These are phyloP conservation scores for Acanthamoeba lenticulata DNA, from an alignment of 208 protist genomes.

Conservation along the genomic window DNA sequence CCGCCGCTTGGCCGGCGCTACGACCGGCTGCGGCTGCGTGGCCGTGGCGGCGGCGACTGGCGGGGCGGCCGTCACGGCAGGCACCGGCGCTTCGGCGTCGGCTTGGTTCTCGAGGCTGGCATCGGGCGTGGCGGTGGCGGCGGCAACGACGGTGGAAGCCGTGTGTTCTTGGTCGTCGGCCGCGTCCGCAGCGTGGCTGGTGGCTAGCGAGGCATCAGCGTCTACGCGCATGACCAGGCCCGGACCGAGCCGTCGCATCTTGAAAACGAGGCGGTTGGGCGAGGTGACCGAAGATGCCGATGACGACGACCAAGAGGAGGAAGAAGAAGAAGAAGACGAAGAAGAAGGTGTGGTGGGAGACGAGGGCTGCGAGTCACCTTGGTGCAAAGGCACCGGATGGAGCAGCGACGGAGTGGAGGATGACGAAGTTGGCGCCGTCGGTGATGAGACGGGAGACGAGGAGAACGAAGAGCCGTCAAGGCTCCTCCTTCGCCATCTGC, in stretches of 20 bases:
- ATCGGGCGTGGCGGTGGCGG: no score
- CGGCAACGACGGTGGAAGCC: no score
- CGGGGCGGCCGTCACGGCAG: no score
- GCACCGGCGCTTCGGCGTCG: no score
- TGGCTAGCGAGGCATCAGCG: no score
- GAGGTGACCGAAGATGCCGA: background rate
- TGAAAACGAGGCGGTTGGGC: background rate
- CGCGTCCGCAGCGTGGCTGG: no score
- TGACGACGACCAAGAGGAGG: background rate
- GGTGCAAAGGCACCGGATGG: background rate
- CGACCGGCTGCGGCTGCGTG: no score
- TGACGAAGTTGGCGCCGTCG: background rate
- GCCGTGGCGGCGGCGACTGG: no score
- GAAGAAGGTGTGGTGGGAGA: background rate
- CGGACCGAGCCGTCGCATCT: constrained; percentile 7
- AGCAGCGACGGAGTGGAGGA: background rate
- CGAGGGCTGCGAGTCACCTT: background rate
- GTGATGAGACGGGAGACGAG: constrained; percentile 4
- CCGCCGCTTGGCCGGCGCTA: background rate
- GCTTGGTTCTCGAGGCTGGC: no score
- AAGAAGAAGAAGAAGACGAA: background rate
- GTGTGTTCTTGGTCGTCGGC: no score
- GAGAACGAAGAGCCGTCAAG: constrained; percentile 49
- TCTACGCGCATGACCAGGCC: background rate
- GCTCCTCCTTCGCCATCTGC: constrained; percentile 51